Evolutionary conservation across 768 basidiomycete species (phyloP).

Genomic region (Kwoniella dejecticola): DNA sequence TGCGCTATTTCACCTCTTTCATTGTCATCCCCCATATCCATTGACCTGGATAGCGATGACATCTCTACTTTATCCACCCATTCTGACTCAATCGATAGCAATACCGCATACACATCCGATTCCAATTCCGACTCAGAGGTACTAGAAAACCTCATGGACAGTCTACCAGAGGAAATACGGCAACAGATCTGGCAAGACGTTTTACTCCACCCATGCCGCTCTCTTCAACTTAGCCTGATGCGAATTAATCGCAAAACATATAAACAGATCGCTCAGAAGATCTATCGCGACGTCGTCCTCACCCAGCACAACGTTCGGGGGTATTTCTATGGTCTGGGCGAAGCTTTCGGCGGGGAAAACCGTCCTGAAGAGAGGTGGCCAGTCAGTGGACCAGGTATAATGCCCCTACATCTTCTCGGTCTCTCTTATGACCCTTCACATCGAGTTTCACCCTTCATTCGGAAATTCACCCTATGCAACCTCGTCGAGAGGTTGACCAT

Average conservation of each 20-base stretch:
- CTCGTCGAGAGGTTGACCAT: background rate
- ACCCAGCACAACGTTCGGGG: background rate
- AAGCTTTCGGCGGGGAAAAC: background rate
- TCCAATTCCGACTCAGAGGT: background rate
- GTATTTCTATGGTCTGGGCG: slow-evolving; percentile 10
- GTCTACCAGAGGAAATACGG: background rate
- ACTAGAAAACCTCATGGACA: background rate
- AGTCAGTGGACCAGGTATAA: slow-evolving; percentile 11
- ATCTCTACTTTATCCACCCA: too few relatives aligned
- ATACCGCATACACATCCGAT: background rate
- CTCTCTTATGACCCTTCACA: background rate
- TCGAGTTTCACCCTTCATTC: background rate
- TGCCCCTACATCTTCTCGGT: slow-evolving; percentile 1
- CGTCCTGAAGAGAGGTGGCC: slow-evolving; percentile 3
- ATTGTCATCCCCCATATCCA: too few relatives aligned
- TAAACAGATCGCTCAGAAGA: background rate
- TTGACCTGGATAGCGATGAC: too few relatives aligned
- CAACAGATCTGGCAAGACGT: background rate
- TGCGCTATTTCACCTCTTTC: too few relatives aligned
- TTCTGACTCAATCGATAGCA: too few relatives aligned
- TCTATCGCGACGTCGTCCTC: background rate
- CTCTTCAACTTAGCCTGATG: background rate
- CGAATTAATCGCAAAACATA: background rate
- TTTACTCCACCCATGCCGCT: background rate
- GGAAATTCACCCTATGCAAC: slow-evolving; percentile 13